These are phyloP conservation scores for Canna indica DNA, from an alignment of 176 grass and related monocot genomes.

Conservation along the genomic window DNA sequence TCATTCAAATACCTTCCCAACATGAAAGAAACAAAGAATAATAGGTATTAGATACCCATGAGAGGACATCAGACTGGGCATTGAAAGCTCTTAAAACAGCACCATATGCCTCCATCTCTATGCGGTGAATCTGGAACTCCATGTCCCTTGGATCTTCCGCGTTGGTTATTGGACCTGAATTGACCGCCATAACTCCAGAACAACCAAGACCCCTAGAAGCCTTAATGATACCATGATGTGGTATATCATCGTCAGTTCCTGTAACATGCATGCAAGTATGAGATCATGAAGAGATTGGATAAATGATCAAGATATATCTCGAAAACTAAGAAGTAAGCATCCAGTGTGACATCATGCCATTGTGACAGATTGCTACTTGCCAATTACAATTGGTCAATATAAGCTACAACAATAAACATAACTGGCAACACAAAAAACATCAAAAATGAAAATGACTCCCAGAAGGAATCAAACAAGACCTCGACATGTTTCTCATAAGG, in stretches of 20 bases:
- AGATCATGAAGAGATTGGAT: background rate
- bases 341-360: too few relatives aligned
- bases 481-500: too few relatives aligned
- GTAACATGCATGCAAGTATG: background rate
- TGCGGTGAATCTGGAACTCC: conserved; percentile 51
- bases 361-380: too few relatives aligned
- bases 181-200: background rate
- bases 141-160: conserved; percentile 22
- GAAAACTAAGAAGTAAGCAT: too few relatives aligned
- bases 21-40: conserved; percentile 6
- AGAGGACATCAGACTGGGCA: conserved; percentile 46
- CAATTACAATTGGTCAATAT: background rate
- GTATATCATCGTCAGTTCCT: conserved; percentile 9
- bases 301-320: background rate
- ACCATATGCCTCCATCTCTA: conserved; percentile 49
- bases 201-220: background rate
- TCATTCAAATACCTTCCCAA: conserved; percentile 1
- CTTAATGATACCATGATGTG: background rate
- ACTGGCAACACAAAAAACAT: too few relatives aligned
- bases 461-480: too few relatives aligned
- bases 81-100: conserved; percentile 56
- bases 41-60: conserved; percentile 34
- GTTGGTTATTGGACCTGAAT: conserved; percentile 1
- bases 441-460: background rate
- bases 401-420: too few relatives aligned